Conservation (phyloP, 2,329 filamentous ascomycete genomes). For the Xylaria sp. region DNA sequence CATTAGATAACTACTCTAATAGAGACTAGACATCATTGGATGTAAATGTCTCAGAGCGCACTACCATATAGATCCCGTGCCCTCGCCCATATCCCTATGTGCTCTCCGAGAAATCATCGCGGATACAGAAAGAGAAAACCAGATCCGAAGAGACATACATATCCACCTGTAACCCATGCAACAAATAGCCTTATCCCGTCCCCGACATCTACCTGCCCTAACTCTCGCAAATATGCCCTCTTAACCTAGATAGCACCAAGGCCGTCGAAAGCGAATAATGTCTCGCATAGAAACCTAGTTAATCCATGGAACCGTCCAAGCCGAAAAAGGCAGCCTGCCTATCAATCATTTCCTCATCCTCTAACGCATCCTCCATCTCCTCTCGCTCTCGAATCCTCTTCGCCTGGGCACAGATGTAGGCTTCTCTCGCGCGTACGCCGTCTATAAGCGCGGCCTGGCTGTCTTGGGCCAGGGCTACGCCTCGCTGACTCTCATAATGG, state of each 20-base stretch:
- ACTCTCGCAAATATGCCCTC: not conserved
- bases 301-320: not conserved
- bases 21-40: not conserved
- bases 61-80: not conserved
- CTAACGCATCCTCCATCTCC: not conserved
- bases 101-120: not conserved
- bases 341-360: not conserved
- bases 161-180: not conserved
- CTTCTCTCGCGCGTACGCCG: not conserved
- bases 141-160: not conserved
- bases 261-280: not conserved
- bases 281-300: not conserved
- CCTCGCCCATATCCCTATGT: not conserved
- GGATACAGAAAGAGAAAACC: not conserved
- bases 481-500: not conserved
- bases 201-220: not conserved
- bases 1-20: not conserved
- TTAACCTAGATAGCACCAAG: not conserved
- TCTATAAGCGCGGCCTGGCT: conserved; percentile 28
- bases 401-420: not conserved
- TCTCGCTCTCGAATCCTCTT: not conserved
- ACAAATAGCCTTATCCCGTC: not conserved
- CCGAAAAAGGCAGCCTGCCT: not conserved
- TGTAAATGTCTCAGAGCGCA: not conserved
- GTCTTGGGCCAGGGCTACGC: not conserved